Conservation (phyloP, 192 early-diverging fungal genomes). For the Funneliformis mosseae region DNA sequence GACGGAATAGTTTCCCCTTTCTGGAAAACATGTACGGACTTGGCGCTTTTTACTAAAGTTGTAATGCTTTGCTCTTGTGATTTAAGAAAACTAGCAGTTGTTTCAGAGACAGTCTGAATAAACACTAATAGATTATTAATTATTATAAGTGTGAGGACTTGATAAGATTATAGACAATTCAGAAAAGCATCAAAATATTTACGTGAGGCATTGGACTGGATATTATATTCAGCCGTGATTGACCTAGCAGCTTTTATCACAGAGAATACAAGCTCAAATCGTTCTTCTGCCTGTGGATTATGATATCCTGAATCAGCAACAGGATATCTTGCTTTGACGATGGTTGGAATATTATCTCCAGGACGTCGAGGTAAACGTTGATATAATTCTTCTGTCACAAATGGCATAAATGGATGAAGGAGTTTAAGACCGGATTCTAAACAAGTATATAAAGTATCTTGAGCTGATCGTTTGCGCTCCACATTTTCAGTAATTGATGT, state of each 20-base stretch:
- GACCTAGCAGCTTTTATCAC: conserved; percentile 78
- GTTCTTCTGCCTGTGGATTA: conserved; percentile 66
- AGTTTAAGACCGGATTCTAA: conserved; percentile 89
- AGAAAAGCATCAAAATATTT: background rate
- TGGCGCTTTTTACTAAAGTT: conserved; percentile 75
- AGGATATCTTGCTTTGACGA: conserved; percentile 74
- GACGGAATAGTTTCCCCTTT: conserved; percentile 62
- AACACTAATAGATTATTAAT: conserved; percentile 17
- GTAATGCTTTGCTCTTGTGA: conserved; percentile 65
- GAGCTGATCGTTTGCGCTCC: conserved; percentile 58
- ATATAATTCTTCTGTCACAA: conserved; percentile 98
- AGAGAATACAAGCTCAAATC: conserved; percentile 80
- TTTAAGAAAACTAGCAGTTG: conserved; percentile 50
- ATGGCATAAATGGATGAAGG: conserved; percentile 98
- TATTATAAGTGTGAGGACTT: background rate
- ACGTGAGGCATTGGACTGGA: conserved; percentile 69
- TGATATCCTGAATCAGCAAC: conserved; percentile 55
- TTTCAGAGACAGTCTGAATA: conserved; percentile 38
- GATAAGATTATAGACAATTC: background rate
- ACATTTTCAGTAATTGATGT: conserved; percentile 55
- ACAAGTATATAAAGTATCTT: conserved; percentile 93
- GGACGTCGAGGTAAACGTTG: conserved; percentile 88
- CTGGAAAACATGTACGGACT: conserved; percentile 64
- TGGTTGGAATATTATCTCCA: conserved; percentile 65
- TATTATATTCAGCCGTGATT: conserved; percentile 76